Percentiles rank a stretch among this genome's conserved stretches.
phyloP scores from a whole-genome alignment of 1,284 basidiomycete genomes.

The Cerrena zonata region DNA sequence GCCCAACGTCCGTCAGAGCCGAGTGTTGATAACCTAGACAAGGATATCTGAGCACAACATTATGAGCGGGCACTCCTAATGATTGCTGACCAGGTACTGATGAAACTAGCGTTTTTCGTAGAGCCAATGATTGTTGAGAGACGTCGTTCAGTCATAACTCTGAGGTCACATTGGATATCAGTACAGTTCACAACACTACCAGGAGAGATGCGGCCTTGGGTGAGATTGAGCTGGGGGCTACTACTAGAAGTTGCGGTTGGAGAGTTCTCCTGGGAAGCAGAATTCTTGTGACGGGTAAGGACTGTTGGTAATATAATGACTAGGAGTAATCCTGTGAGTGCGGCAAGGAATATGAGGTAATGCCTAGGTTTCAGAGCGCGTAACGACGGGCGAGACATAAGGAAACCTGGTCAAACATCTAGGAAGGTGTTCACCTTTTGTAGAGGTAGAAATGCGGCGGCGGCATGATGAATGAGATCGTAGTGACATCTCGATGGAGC shows the following conservation, averaged over 20 bases:
- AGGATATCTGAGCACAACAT: background rate
- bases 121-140: slow-evolving; percentile 25
- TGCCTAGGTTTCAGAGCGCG: background rate
- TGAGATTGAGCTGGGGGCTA: background rate
- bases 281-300: background rate
- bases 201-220: background rate
- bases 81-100: slow-evolving; percentile 22
- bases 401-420: background rate
- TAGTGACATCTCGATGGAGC: background rate
- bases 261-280: background rate
- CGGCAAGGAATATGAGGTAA: background rate
- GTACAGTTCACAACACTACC: background rate
- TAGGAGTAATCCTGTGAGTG: background rate
- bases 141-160: slow-evolving; percentile 23
- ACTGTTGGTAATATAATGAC: background rate
- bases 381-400: background rate
- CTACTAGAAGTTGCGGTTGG: background rate
- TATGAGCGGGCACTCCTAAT: background rate
- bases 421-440: background rate
- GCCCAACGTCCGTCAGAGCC: slow-evolving; percentile 48
- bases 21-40: slow-evolving; percentile 37
- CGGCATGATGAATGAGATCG: background rate
- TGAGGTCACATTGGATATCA: slow-evolving; percentile 17
- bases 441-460: background rate
- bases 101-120: slow-evolving; percentile 17